These are phyloP conservation scores for Choiromyces venosus DNA, from an alignment of 495 filamentous ascomycete genomes.

Conservation along the genomic window DNA sequence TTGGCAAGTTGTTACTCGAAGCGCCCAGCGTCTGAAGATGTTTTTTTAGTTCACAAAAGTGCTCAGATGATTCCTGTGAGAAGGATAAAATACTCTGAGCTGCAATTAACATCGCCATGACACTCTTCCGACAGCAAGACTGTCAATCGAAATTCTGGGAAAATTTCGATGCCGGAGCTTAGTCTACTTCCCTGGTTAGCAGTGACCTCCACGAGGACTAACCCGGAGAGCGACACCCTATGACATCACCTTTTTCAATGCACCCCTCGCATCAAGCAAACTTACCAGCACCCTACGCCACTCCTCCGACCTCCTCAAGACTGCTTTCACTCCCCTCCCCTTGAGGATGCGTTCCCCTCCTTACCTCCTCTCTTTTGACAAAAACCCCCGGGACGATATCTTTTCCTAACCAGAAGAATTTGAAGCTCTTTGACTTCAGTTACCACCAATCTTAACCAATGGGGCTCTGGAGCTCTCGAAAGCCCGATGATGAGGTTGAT, in stretches of 20 bases:
- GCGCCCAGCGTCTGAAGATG: neutral
- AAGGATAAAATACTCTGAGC: neutral
- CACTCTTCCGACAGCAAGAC: neutral
- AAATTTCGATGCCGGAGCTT: neutral
- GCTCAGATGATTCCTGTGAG: neutral
- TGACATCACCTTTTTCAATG: neutral
- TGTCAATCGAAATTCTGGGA: neutral
- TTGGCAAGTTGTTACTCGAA: neutral
- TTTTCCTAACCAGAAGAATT: neutral
- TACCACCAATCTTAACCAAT: conserved; percentile 11
- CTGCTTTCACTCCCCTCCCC: neutral
- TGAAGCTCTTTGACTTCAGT: neutral
- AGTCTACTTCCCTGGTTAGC: too few species aligned
- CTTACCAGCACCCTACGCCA: neutral
- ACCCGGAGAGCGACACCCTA: neutral
- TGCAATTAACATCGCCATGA: neutral
- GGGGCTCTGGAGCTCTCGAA: conserved; percentile 50
- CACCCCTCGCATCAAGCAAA: neutral
- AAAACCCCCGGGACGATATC: neutral
- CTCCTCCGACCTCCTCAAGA: neutral
- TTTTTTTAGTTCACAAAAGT: neutral
- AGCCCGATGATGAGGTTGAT: conserved; percentile 45
- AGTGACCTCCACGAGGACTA: neutral
- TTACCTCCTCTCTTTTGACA: neutral
- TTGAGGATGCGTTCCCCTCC: neutral